Evolutionary conservation across 768 basidiomycete species (phyloP), one percentile per base, ranked within the genome.

Genomic region (Suillus tomentosus): DNA sequence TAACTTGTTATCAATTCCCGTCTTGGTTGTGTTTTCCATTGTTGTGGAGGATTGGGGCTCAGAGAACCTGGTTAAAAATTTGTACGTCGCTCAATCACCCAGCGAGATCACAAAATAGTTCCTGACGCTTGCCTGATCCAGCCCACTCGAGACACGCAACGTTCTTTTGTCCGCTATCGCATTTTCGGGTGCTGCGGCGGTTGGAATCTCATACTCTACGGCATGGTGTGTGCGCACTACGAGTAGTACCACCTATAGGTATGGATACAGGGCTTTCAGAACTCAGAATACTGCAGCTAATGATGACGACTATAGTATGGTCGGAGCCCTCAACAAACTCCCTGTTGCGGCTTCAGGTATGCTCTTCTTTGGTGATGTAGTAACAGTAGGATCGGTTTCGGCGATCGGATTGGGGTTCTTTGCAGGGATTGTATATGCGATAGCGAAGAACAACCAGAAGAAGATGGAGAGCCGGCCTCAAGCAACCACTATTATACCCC

Each of bases 271-370:
- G 55, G 48, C 36, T 10, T 31, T 10, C 50, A 47, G 19, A 47
- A 6, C 37, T 55, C 59, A 36, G 34, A 22, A 48, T 40, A 42
- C 62, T n/a, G 66, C 50, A 68, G 24, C 48, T 61, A 45, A 47
- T 61, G 39, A 47, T 56, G 31, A 50, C 27, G 4, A 14, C 54
- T 61, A 36, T 67, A 94, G 91, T 69, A 99, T 99, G 96, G 95
- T 97, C 62, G 96, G 96, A 13, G 96, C 96, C 0, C 77, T 99
- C 69, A 99, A 99, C 80, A 99, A 99, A 80, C 83, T 99, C 22
- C 97, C 97, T 43, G 95, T 99, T 56, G 97, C 97, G 8, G 96
- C 95, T 15, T 97, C 95, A n/a, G 97, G 97, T 27, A 94, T 99
- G 90, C 76, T 99, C 65, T 97, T 97, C 79, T 97, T 97, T 73